Conservation (phyloP, 345 rosid species). For the Melaleuca quinquenervia region DNA sequence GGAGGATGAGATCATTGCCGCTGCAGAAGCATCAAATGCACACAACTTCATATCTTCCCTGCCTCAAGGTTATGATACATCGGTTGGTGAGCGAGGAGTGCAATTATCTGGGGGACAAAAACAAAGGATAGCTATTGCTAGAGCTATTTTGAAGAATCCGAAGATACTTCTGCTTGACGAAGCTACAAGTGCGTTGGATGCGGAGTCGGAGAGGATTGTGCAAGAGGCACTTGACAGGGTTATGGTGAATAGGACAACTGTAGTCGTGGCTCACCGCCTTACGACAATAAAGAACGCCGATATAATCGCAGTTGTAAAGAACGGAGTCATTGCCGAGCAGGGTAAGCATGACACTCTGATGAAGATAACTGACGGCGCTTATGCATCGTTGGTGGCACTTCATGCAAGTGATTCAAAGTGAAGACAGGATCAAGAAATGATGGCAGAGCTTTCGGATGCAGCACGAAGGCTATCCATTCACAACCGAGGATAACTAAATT, state of each 20-base stretch:
- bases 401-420: slow-evolving; percentile 13
- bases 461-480: not conserved
- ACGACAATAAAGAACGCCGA: slow-evolving; percentile 49
- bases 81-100: slow-evolving; percentile 56
- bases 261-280: slow-evolving; percentile 62
- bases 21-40: slow-evolving; percentile 51
- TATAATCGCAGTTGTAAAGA: slow-evolving; percentile 55
- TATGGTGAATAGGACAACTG: slow-evolving; percentile 48
- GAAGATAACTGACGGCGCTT: slow-evolving; percentile 40
- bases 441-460: not conserved
- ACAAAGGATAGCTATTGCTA: slow-evolving; percentile 53
- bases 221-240: slow-evolving; percentile 64
- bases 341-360: slow-evolving; percentile 46
- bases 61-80: slow-evolving; percentile 54
- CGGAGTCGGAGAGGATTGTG: slow-evolving; percentile 53
- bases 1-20: slow-evolving; percentile 45
- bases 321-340: slow-evolving; percentile 51
- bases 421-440: not conserved
- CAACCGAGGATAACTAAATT: not conserved
- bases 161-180: slow-evolving; percentile 56
- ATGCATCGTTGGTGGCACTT: slow-evolving; percentile 52
- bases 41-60: slow-evolving; percentile 54
- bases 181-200: slow-evolving; percentile 73
- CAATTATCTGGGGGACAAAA: slow-evolving; percentile 73
- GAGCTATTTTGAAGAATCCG: slow-evolving; percentile 58